phyloP scores from a whole-genome alignment of 805 yeast species.

The Saturnispora quitensis region DNA sequence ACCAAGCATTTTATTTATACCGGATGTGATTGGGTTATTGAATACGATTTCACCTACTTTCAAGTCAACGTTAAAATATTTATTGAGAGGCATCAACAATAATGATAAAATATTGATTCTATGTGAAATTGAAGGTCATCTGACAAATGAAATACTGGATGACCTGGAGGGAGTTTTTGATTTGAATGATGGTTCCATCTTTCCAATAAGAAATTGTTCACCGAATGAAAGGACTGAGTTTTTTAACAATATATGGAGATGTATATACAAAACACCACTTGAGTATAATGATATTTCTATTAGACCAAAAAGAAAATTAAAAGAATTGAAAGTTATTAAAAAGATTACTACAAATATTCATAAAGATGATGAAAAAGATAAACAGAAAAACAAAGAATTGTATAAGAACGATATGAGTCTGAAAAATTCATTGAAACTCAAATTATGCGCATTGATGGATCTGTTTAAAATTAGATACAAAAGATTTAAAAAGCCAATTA shows the following conservation, averaged over 20 bases:
- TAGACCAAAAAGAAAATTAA: constrained; percentile 41
- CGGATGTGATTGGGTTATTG: constrained; percentile 73
- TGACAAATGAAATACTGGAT: constrained; percentile 21
- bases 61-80: constrained; percentile 58
- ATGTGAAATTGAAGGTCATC: constrained; percentile 49
- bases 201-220: constrained; percentile 34
- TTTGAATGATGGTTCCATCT: constrained; percentile 39
- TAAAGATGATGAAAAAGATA: background rate
- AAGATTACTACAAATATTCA: background rate
- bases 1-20: constrained; percentile 78
- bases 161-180: constrained; percentile 54
- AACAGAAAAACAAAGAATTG: constrained; percentile 36
- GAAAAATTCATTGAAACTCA: constrained; percentile 77
- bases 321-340: constrained; percentile 27
- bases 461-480: constrained; percentile 78
- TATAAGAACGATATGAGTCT: constrained; percentile 59
- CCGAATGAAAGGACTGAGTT: constrained; percentile 42
- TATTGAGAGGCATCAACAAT: constrained; percentile 59
- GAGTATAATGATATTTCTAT: constrained; percentile 60
- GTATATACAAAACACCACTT: constrained; percentile 58
- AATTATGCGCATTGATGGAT: constrained; percentile 83
- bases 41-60: constrained; percentile 60
- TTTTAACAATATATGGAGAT: constrained; percentile 43
- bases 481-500: constrained; percentile 80
- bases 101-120: constrained; percentile 67